These are phyloP conservation scores for Suillus lakei DNA, from an alignment of 768 basidiomycete species.

Conservation along the genomic window DNA sequence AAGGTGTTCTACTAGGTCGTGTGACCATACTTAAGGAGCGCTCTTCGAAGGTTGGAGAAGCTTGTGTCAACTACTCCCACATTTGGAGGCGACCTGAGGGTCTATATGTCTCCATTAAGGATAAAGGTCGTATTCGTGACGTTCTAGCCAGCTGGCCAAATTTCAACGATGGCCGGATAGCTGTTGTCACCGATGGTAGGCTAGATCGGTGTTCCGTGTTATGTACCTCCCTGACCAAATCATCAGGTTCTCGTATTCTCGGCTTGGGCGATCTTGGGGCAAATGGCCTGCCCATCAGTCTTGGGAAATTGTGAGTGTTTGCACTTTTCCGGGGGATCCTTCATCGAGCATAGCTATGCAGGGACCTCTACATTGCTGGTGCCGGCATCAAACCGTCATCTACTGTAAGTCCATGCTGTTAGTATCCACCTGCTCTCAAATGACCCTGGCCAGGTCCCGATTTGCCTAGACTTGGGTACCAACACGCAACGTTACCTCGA, in stretches of 20 bases:
- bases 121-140: conserved; percentile 65
- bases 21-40: conserved; percentile 11
- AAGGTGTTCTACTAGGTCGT: conserved; percentile 16
- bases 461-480: conserved; percentile 77
- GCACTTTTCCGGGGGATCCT: neutral
- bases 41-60: conserved; percentile 62
- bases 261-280: conserved; percentile 59
- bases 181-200: conserved; percentile 78
- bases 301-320: conserved; percentile 68
- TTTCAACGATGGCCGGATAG: conserved; percentile 55
- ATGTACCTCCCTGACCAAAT: conserved; percentile 13
- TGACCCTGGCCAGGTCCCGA: conserved; percentile 49
- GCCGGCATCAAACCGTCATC: conserved; percentile 64
- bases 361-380: conserved; percentile 72
- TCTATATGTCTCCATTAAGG: conserved; percentile 63
- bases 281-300: conserved; percentile 56
- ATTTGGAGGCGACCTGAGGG: conserved; percentile 71
- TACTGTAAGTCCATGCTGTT: conserved; percentile 33
- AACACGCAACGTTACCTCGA: conserved; percentile 68
- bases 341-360: conserved; percentile 22
- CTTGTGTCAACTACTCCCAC: conserved; percentile 71
- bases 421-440: neutral
- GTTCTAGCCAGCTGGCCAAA: conserved; percentile 59
- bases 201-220: neutral
- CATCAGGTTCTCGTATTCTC: conserved; percentile 67